phyloP scores from a whole-genome alignment of 352 stramenopile genomes.

The Phytophthora citrophthora region DNA sequence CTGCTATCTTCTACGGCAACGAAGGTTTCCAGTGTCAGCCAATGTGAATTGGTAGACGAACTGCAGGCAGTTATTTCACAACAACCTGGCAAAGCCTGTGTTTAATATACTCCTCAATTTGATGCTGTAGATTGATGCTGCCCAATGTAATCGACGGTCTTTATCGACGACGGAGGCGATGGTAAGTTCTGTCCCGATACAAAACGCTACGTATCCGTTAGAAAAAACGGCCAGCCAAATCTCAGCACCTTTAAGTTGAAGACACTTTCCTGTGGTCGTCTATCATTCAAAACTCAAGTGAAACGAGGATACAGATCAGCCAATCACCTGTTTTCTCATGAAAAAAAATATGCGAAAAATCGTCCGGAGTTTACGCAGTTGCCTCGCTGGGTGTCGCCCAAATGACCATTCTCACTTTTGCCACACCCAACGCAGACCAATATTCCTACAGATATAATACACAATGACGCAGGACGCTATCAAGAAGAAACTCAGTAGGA shows the following conservation, averaged over 20 bases:
- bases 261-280: not conserved
- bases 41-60: too few relatives aligned
- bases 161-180: not conserved
- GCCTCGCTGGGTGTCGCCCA: not conserved
- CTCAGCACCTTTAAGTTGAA: too few relatives aligned
- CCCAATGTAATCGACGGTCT: too few relatives aligned
- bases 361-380: not conserved
- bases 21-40: too few relatives aligned
- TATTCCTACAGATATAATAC: not conserved
- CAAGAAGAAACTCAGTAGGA: conserved; percentile 17
- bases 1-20: too few relatives aligned
- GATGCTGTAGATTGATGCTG: too few relatives aligned
- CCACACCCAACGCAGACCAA: not conserved
- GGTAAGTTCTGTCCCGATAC: conserved; percentile 2
- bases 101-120: too few relatives aligned
- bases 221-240: too few relatives aligned
- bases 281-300: conserved; percentile 1
- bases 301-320: too few relatives aligned
- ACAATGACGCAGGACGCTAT: conserved; percentile 17
- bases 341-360: too few relatives aligned
- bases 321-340: not conserved
- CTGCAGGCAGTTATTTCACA: not conserved
- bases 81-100: too few relatives aligned
- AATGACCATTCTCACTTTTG: conserved; percentile 12
- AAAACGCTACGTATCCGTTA: conserved; percentile 7